Evolutionary conservation across 2,329 filamentous ascomycete species (phyloP), one percentile per base, ranked within the genome.

Genomic region (Colletotrichum sp.): DNA sequence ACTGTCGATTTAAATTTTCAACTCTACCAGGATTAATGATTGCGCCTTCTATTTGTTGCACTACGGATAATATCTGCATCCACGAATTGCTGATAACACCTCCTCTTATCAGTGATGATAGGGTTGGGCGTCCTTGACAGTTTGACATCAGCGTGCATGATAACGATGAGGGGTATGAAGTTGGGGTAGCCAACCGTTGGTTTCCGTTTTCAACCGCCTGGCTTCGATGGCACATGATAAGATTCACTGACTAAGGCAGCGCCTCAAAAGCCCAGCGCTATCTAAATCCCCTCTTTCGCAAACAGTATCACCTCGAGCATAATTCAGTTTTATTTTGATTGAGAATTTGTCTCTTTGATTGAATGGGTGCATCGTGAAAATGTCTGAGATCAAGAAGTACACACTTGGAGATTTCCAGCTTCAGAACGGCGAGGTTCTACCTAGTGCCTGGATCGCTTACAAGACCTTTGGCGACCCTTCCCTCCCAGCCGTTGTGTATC

Each of bases 401-500:
- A 83, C 88, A 28, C 87, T 95, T 0, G 93, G 93, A 21, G 89
- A 94, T 83, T 94, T 93, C 86, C 84, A 89, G 76, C 90, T 96
- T 4, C 90, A 93, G 80, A 92, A 89, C 30, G 93, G 93, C 52
- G 87, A 86, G n/a, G 87, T 84, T 8, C 88, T 96, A 21, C 87
- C 89, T 3, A 83, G 90, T 78, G 94, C 94, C 2, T 90, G 91
- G 80, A 91, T 96, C 70, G 93, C 94, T 18, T 96, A 95, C 87
- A 95, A 94, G 83, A 95, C 94, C 0, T 93, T 94, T 78, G 94
- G 94, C 24, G 87, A 92, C 71, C 82, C 90, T 0, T 88, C 85
- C 0, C 87, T 85, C 8, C 94, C 94, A 9, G 92, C 91, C 4
- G 90, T 96, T 73, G 89, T 96, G 76, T 96, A 96, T 80, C 94